Conservation (phyloP, 495 filamentous ascomycete genomes). For the Mytilinidion resinicola region DNA sequence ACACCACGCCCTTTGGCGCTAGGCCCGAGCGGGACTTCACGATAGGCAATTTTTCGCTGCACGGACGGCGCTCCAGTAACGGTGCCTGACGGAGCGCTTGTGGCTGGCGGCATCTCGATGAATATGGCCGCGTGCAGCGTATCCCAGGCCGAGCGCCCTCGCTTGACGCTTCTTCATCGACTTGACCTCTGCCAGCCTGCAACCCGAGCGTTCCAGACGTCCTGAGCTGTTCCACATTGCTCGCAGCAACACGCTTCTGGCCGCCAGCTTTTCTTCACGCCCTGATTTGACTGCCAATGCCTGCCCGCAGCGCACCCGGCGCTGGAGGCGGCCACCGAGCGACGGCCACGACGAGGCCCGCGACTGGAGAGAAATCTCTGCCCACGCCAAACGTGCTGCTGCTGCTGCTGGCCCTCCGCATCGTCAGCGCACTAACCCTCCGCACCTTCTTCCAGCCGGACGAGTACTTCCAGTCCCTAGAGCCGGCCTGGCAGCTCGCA, state of each 20-base stretch:
- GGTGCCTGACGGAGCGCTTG: conserved; percentile 10
- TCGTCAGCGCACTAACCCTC: conserved; percentile 76
- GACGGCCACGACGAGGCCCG: conserved; percentile 19
- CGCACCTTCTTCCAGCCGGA: conserved; percentile 99
- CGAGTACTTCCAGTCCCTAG: conserved; percentile 93
- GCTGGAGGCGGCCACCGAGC: conserved; percentile 6
- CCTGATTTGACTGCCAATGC: conserved; percentile 20
- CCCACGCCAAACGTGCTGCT: conserved; percentile 23
- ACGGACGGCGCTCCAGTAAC: not conserved
- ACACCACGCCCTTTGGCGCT: not conserved
- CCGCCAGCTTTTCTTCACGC: not conserved
- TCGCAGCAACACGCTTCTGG: not conserved
- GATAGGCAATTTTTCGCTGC: not conserved
- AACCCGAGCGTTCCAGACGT: conserved; percentile 11
- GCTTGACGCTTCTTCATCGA: not conserved
- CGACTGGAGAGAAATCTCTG: conserved; percentile 2
- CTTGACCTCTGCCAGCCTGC: not conserved
- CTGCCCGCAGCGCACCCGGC: conserved; percentile 3
- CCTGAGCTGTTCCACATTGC: not conserved
- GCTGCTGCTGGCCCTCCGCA: conserved; percentile 63
- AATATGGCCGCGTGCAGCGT: conserved; percentile 16
- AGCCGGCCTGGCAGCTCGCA: conserved; percentile 86
- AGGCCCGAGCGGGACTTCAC: conserved; percentile 1
- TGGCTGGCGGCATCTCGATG: conserved; percentile 6
- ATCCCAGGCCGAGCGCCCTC: conserved; percentile 2